Percentiles rank a stretch among this genome's conserved stretches.
These are phyloP conservation scores for Cetraspora pellucida DNA, from an alignment of 192 early-diverging fungal species.

Conservation along the genomic window DNA sequence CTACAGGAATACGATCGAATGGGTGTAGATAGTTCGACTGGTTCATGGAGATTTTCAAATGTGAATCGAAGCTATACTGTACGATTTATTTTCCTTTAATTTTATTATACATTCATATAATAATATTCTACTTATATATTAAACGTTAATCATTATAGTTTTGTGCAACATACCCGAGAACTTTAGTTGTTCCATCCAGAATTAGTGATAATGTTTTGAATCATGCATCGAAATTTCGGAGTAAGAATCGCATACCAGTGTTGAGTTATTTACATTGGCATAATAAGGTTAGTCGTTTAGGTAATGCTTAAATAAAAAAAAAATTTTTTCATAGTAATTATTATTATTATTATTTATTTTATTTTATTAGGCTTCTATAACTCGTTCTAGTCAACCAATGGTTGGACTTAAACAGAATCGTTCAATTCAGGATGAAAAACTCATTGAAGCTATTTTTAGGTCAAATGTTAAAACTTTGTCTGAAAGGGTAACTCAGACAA, in stretches of 20 bases:
- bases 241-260: slow-evolving; percentile 75
- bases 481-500: slow-evolving; percentile 51
- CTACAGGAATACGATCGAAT: slow-evolving; percentile 77
- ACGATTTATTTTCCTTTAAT: slow-evolving; percentile 22
- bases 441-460: slow-evolving; percentile 89
- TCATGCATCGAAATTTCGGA: slow-evolving; percentile 87
- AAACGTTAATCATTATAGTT: slow-evolving; percentile 56
- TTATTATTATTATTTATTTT: background rate
- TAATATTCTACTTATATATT: background rate
- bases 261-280: slow-evolving; percentile 86
- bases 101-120: background rate
- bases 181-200: slow-evolving; percentile 79
- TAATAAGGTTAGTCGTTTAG: slow-evolving; percentile 60
- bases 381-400: slow-evolving; percentile 93
- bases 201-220: slow-evolving; percentile 90
- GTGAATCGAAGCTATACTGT: slow-evolving; percentile 78
- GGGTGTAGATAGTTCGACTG: slow-evolving; percentile 69
- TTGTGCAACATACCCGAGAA: slow-evolving; percentile 85
- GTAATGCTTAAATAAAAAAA: too few relatives aligned
- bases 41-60: slow-evolving; percentile 78
- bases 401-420: slow-evolving; percentile 93
- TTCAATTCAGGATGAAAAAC: slow-evolving; percentile 96
- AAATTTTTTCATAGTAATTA: background rate
- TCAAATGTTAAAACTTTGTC: slow-evolving; percentile 50
- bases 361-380: slow-evolving; percentile 72